These are phyloP conservation scores for Schrenkiella parvula DNA, from an alignment of 345 rosid genomes.

Conservation along the genomic window DNA sequence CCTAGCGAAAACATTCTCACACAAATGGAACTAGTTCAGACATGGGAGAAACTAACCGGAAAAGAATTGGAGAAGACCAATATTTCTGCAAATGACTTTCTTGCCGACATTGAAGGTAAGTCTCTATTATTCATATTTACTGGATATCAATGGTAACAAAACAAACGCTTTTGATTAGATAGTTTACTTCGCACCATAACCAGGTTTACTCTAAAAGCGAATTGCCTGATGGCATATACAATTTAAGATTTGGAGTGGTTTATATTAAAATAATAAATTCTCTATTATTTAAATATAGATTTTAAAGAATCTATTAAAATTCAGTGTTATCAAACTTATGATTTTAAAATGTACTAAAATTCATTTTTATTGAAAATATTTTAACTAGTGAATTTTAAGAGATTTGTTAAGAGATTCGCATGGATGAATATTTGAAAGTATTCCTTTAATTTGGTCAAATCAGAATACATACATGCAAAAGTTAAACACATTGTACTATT, in stretches of 20 bases:
- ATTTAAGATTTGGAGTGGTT: no score
- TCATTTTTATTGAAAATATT: no score
- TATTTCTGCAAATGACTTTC: conserved; percentile 46
- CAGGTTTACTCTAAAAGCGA: no score
- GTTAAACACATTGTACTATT: not conserved
- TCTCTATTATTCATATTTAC: not conserved
- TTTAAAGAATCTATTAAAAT: no score
- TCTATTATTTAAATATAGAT: no score
- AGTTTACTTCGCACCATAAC: no score
- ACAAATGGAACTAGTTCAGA: conserved; percentile 50
- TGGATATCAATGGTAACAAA: not conserved
- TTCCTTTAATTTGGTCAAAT: conserved; percentile 5
- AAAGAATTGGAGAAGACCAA: conserved; percentile 39
- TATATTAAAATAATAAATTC: no score
- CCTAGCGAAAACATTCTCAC: conserved; percentile 60
- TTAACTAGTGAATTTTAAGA: no score
- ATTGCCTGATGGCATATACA: no score
- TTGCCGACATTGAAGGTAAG: conserved; percentile 47
- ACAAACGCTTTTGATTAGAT: not conserved
- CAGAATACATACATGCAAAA: not conserved
- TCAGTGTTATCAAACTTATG: no score
- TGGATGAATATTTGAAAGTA: conserved; percentile 55
- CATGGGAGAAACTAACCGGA: conserved; percentile 64
- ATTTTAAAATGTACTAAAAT: no score
- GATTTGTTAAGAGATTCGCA: no score